Evolutionary conservation across 1,284 basidiomycete species (phyloP), one percentile per base, ranked within the genome.

Genomic region (Trichosporon sp.): DNA sequence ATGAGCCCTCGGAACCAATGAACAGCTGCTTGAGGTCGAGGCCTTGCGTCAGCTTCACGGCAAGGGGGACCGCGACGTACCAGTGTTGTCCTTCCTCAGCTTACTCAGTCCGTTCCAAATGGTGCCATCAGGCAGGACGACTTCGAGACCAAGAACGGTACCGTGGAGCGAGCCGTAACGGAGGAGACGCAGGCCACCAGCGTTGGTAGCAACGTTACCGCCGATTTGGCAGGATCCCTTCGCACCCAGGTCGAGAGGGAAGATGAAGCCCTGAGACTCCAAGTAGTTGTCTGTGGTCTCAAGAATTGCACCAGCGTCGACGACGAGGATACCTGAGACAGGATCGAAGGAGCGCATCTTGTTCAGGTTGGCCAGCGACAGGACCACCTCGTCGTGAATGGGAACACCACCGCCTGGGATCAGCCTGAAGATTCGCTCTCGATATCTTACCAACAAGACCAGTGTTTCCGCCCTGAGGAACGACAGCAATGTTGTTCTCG

Each of bases 221-320:
- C 97, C 97, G 75, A 99, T 97, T 77, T 98, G 96, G 84, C 97
- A 99, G 87, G 93, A 96, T 78, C 97, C 97, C 86, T 99, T 99
- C 21, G 97, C 97, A 65, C 96, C 97, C 6, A 99, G 86, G 81
- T 99, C 97, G 53, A 99, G 88, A 3, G 97, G 97, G 90, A 99
- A 95, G 82, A 98, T 95, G 83, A 98, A 93, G 72, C 95, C 89
- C 77, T 95, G 87, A 9, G 93, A 91, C 3, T 90, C 89, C 64
- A 99, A 88, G 80, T 92, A 89, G 81, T 95, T 91, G 67, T 93
- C 91, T 32, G 98, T 87, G 11, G 89, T 87, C 79, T 99, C 92
- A n/a, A 99, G 88, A 74, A 99, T 89, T 82, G 94, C 95, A 32
- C 97, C 97, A 1, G 95, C 94, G 81, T 99, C 87, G 65, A 84